phyloP scores from a whole-genome alignment of 179 eudicot species.

The Beta lomatogona region DNA sequence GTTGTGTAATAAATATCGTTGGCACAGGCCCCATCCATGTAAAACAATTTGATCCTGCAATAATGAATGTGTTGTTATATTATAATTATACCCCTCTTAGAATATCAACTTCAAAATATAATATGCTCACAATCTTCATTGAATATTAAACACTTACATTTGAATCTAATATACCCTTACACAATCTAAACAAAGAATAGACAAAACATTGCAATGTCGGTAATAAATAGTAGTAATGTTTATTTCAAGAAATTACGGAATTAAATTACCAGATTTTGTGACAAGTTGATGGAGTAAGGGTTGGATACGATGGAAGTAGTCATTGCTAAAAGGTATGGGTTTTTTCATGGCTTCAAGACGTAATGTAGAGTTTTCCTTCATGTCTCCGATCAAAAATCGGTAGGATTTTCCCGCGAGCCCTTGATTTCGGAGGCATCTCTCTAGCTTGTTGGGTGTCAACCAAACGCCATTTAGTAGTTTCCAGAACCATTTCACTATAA shows the following conservation, averaged over 20 bases:
- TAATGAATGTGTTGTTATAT: too few relatives aligned
- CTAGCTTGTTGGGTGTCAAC: slow-evolving; percentile 12
- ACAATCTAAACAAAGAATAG: too few relatives aligned
- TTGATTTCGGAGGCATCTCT: slow-evolving; percentile 13
- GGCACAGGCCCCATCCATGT: slow-evolving; percentile 31
- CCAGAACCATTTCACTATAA: background rate
- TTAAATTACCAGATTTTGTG: background rate
- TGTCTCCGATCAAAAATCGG: slow-evolving; percentile 21
- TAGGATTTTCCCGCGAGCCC: slow-evolving; percentile 24
- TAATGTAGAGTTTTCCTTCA: slow-evolving; percentile 14
- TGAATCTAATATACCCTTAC: too few relatives aligned
- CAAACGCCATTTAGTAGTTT: slow-evolving; percentile 5
- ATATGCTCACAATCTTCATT: too few relatives aligned
- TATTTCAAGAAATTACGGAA: background rate
- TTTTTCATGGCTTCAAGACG: background rate
- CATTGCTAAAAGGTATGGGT: slow-evolving; percentile 8
- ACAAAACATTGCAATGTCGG: background rate
- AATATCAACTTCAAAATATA: too few relatives aligned
- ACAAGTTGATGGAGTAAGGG: slow-evolving; percentile 18
- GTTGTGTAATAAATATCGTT: slow-evolving; percentile 13
- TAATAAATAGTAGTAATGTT: background rate
- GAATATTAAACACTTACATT: too few relatives aligned
- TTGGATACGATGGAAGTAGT: slow-evolving; percentile 23
- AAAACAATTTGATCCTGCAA: slow-evolving; percentile 11
- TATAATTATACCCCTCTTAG: too few relatives aligned